A percentile compares a stretch with the other conserved stretches of the same genome.
Evolutionary conservation across 768 basidiomycete species (phyloP).

Genomic region (Kwoniella shandongensis): DNA sequence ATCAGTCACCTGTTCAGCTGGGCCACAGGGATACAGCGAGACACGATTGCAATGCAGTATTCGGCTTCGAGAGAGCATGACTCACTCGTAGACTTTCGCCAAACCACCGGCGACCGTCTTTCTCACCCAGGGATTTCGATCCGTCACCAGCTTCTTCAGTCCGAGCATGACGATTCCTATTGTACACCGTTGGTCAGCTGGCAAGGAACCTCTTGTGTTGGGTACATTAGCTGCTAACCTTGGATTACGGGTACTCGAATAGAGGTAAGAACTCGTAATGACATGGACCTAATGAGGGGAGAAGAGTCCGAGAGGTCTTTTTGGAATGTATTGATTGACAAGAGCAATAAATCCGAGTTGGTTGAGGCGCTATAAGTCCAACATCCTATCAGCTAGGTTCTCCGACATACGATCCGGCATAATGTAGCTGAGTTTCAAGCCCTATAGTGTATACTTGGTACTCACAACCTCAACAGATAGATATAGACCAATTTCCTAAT

Average conservation of each 20-base stretch:
- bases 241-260: slow-evolving; percentile 87
- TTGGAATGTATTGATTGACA: slow-evolving; percentile 98
- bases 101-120: slow-evolving; percentile 90
- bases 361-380: slow-evolving; percentile 62
- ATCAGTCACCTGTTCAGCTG: neutral
- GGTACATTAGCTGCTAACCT: slow-evolving; percentile 22
- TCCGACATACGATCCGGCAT: neutral
- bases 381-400: neutral
- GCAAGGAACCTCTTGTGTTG: neutral
- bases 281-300: slow-evolving; percentile 94
- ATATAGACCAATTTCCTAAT: slow-evolving; percentile 95
- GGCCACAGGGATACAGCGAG: neutral
- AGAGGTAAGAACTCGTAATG: slow-evolving; percentile 84
- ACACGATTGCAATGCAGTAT: neutral
- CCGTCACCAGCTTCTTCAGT: slow-evolving; percentile 87
- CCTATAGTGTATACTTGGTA: neutral
- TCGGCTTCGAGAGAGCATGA: neutral
- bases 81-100: slow-evolving; percentile 76
- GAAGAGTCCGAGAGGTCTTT: slow-evolving; percentile 89
- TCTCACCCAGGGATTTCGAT: slow-evolving; percentile 90
- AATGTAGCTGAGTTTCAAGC: neutral
- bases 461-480: slow-evolving; percentile 80
- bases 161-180: slow-evolving; percentile 60
- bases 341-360: slow-evolving; percentile 89
- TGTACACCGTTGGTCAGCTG: neutral